Conservation (phyloP, 2,329 filamentous ascomycete genomes). For the Aspergillus hiratsukae region DNA sequence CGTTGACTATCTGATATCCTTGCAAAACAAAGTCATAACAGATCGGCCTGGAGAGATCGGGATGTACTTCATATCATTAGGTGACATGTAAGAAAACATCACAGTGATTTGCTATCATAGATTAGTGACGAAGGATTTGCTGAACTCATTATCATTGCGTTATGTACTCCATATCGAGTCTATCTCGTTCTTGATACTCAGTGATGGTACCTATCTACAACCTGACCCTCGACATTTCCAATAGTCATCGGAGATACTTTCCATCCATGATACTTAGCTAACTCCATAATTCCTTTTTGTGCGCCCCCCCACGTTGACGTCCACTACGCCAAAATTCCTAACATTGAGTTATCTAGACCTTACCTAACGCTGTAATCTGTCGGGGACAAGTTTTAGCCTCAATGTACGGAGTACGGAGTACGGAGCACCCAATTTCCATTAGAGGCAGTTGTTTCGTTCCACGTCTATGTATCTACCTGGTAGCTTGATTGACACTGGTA, state of each 20-base stretch:
- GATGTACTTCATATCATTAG: too few species aligned
- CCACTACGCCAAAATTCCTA: neutral
- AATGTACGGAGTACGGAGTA: neutral
- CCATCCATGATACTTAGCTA: neutral
- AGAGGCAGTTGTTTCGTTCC: neutral
- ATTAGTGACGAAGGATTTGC: too few species aligned
- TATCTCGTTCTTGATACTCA: neutral
- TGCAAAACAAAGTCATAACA: neutral
- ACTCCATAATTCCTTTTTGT: neutral
- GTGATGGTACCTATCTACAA: neutral
- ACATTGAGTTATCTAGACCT: neutral
- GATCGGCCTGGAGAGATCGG: neutral
- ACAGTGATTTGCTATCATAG: too few species aligned
- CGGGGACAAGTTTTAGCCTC: neutral
- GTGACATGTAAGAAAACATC: too few species aligned
- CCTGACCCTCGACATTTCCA: neutral
- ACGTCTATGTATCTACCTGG: neutral
- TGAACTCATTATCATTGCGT: too few species aligned
- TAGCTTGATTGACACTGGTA: constrained; percentile 5
- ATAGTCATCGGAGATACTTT: neutral
- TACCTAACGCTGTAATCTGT: neutral
- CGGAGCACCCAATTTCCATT: neutral
- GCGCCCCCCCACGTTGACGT: too few species aligned
- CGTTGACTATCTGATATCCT: neutral
- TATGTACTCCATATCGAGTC: too few species aligned